Percentiles rank a stretch among this genome's conserved stretches.
These are phyloP conservation scores for Chaetoceros muelleri DNA, from an alignment of 108 stramenopile genomes.

Conservation along the genomic window DNA sequence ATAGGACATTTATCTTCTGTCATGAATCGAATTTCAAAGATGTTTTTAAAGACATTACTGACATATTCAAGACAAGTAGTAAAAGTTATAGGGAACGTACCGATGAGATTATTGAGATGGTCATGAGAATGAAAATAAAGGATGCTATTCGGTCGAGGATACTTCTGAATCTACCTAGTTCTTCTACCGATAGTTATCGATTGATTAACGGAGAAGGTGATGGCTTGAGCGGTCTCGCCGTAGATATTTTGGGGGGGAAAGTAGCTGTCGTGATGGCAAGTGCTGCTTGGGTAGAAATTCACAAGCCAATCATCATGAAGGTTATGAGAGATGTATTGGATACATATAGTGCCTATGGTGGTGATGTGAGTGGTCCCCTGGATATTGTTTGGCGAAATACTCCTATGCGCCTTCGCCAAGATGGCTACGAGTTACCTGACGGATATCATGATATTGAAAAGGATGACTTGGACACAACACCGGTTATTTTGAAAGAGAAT, in stretches of 20 bases:
- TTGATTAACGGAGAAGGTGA: slow-evolving; percentile 94
- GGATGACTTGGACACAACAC: slow-evolving; percentile 10
- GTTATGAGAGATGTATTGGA: slow-evolving; percentile 26
- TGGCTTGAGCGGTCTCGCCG: slow-evolving; percentile 78
- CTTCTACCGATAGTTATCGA: slow-evolving; percentile 63
- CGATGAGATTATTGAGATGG: slow-evolving; percentile 14
- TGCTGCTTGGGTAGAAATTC: slow-evolving; percentile 88
- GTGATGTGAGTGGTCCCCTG: slow-evolving; percentile 12
- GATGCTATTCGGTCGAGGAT: slow-evolving; percentile 22
- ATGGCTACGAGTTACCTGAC: slow-evolving; percentile 39
- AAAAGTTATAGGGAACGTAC: slow-evolving; percentile 8
- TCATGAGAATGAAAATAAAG: slow-evolving; percentile 44
- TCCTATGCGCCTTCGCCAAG: slow-evolving; percentile 54
- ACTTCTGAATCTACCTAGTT: slow-evolving; percentile 22
- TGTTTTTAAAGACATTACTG: slow-evolving; percentile 18
- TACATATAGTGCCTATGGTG: background rate
- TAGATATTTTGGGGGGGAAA: slow-evolving; percentile 74
- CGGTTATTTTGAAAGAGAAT: slow-evolving; percentile 52
- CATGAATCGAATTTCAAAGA: slow-evolving; percentile 25
- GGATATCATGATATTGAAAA: slow-evolving; percentile 15
- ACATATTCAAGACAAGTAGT: slow-evolving; percentile 10
- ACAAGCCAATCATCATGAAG: slow-evolving; percentile 40
- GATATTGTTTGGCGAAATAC: slow-evolving; percentile 69
- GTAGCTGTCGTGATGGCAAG: slow-evolving; percentile 77
- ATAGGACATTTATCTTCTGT: slow-evolving; percentile 66